A percentile compares a stretch with the other conserved stretches of the same genome.
These are phyloP conservation scores for Fusarium dimerum DNA, from an alignment of 2,329 filamentous ascomycete species.

Conservation along the genomic window DNA sequence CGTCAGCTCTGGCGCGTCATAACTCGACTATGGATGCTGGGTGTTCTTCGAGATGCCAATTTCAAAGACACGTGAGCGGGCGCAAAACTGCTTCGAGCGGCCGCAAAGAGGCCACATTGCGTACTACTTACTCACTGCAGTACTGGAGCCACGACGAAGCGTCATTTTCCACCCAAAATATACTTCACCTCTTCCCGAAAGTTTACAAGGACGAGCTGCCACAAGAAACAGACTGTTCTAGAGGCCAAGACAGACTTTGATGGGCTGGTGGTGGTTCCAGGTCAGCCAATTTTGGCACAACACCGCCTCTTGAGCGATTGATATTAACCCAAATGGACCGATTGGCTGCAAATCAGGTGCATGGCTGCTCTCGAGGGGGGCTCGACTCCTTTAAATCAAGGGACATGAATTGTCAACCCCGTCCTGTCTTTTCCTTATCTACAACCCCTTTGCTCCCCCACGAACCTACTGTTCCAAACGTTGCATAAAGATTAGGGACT, in stretches of 20 bases:
- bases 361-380: not conserved
- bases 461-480: not conserved
- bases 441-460: constrained; percentile 1
- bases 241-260: not conserved
- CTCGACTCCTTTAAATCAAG: not conserved
- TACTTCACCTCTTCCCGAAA: too few relatives aligned
- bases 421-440: constrained; percentile 20
- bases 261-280: not conserved
- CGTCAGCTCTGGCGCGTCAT: too few relatives aligned
- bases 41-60: not conserved
- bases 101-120: not conserved
- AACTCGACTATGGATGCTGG: not conserved
- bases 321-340: constrained; percentile 10
- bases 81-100: not conserved
- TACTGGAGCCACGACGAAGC: not conserved
- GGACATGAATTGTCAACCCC: constrained; percentile 1
- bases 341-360: not conserved
- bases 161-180: too few relatives aligned
- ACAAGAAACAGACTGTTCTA: too few relatives aligned
- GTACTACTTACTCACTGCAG: too few relatives aligned
- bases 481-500: not conserved
- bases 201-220: too few relatives aligned
- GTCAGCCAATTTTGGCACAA: not conserved
- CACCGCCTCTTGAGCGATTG: not conserved
- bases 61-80: constrained; percentile 1